These are phyloP conservation scores for Yamadazyma blattariae DNA, from an alignment of 1,139 yeast species.

Conservation along the genomic window DNA sequence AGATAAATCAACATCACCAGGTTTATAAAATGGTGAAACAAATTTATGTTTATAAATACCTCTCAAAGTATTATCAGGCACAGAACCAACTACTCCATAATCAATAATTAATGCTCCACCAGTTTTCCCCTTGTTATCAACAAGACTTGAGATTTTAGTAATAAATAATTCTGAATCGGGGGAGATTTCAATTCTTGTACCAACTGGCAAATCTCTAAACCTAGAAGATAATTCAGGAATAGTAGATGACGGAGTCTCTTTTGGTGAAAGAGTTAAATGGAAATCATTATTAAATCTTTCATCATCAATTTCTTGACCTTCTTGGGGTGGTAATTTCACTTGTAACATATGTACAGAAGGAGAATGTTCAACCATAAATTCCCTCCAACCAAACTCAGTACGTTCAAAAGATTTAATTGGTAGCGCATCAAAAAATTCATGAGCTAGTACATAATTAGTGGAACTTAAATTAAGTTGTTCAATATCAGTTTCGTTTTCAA, in stretches of 20 bases:
- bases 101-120: conserved; percentile 79
- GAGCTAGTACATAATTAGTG: conserved; percentile 72
- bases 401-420: conserved; percentile 72
- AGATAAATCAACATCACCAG: conserved; percentile 81
- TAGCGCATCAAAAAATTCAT: conserved; percentile 85
- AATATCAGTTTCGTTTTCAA: conserved; percentile 59
- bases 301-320: conserved; percentile 3
- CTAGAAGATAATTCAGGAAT: conserved; percentile 55
- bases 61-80: conserved; percentile 69
- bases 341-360: conserved; percentile 42
- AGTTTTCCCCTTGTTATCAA: conserved; percentile 26
- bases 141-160: conserved; percentile 42
- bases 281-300: conserved; percentile 41
- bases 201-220: conserved; percentile 52
- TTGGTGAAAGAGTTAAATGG: conserved; percentile 57
- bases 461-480: conserved; percentile 23
- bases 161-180: conserved; percentile 66
- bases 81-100: conserved; percentile 62
- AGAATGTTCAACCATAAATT: conserved; percentile 60
- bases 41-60: conserved; percentile 74
- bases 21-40: conserved; percentile 71
- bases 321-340: conserved; percentile 21
- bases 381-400: conserved; percentile 73
- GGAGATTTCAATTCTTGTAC: conserved; percentile 67
- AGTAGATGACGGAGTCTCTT: conserved; percentile 62